Evolutionary conservation across 148 eudicot genomes (phyloP), one percentile per base, ranked within the genome.

Genomic region (Selenicereus undatus): DNA sequence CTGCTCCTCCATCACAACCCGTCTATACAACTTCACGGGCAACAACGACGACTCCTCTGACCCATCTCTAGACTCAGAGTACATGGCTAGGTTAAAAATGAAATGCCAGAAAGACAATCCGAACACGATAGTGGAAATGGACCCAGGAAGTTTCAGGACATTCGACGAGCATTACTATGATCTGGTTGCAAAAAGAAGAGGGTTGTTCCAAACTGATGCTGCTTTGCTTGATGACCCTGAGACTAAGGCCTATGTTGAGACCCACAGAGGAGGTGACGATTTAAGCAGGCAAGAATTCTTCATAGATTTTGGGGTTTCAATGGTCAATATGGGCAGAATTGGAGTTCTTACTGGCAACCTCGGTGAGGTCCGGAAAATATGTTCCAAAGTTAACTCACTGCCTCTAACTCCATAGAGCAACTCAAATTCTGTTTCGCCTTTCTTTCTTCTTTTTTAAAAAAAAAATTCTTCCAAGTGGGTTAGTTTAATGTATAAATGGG

Each of bases 21-120:
- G 93, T 22, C 85, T 90, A 2, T 89, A 81, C 82, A 89, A 90
- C 66, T 90, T 86, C 84, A 87, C 85, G 5, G 93, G 93, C 32
- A 85, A 83, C 35, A 87, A 83, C 2, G 75, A 84, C 68, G 54
- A n/a, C 27, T 85, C 81, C 72, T 64, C 83, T 7, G 93, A 90
- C 30, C 90, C 93, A 10, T 68, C 86, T 16, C 78, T 89, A 2
- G 71, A 87, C 60, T 26, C 82, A 3, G 60, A 56, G 7, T 90
- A 90, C 39, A 88, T 84, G 4, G 76, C 32, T 0, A 20, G 74
- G 4, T 60, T 90, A 65, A 86, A 62, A 75, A 51, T 24, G 11
- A 60, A 76, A 60, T 90, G 93, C 85, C 66, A 52, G 3, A 48
- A 21, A 1, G 35, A 73, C 21, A 58, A 68, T 81, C 43, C 73